Evolutionary conservation across 805 yeast species (phyloP).

Genomic region (Cyberlindnera samutprakarnensis): DNA sequence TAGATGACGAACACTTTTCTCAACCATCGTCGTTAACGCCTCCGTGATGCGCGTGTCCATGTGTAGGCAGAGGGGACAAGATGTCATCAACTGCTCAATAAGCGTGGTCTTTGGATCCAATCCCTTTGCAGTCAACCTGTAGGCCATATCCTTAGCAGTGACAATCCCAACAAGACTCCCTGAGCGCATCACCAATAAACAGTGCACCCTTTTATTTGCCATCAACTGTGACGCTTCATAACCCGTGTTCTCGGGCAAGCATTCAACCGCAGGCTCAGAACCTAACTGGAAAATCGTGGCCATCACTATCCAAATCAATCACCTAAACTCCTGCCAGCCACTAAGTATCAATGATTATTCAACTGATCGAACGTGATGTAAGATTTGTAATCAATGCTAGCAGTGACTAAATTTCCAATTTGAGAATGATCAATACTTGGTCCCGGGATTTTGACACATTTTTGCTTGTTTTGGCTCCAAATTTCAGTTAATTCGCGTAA

Average conservation of each 20-base stretch:
- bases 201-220: constrained; percentile 33
- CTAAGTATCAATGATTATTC: too few species aligned
- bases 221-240: constrained; percentile 28
- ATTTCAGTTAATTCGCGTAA: too few species aligned
- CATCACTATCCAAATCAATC: too few species aligned
- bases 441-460: too few species aligned
- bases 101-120: constrained; percentile 21
- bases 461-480: too few species aligned
- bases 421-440: too few species aligned
- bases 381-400: too few species aligned
- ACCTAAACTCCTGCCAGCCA: too few species aligned
- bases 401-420: too few species aligned
- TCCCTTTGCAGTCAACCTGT: constrained; percentile 30
- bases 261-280: constrained; percentile 31
- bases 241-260: constrained; percentile 27
- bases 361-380: too few species aligned
- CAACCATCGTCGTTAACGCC: constrained; percentile 36
- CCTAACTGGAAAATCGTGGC: constrained; percentile 18
- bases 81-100: constrained; percentile 33
- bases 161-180: constrained; percentile 30
- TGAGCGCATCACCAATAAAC: constrained; percentile 32
- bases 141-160: constrained; percentile 41
- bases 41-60: constrained; percentile 32
- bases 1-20: constrained; percentile 33
- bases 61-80: constrained; percentile 28